A percentile compares a stretch with the other conserved stretches of the same genome.
Evolutionary conservation across 208 protist species (phyloP).

Genomic region (Porcisia deanei): DNA sequence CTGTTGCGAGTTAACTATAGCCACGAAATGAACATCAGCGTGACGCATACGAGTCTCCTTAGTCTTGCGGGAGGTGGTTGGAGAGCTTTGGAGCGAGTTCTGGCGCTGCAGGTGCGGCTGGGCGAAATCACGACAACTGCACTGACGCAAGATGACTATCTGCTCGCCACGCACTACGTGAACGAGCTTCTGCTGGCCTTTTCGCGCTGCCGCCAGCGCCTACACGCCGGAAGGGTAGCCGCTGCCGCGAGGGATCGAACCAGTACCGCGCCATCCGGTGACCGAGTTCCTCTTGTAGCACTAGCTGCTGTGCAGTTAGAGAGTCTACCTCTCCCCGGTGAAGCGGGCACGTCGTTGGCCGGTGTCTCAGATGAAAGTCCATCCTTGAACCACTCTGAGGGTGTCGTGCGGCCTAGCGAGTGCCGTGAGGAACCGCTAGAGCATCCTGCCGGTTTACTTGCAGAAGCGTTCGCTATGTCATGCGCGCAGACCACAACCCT

Average conservation of each 20-base stretch:
- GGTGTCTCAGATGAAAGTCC: neutral
- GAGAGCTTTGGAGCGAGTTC: constrained; percentile 21
- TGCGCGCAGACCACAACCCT: constrained; percentile 3
- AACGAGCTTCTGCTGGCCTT: constrained; percentile 20
- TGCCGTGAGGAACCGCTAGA: neutral
- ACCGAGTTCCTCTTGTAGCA: neutral
- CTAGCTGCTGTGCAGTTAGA: neutral
- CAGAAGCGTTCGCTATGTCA: constrained; percentile 26
- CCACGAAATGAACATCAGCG: constrained; percentile 34
- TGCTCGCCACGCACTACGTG: constrained; percentile 34
- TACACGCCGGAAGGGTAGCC: constrained; percentile 14
- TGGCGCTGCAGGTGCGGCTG: constrained; percentile 26
- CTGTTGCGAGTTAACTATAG: constrained; percentile 41
- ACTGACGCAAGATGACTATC: constrained; percentile 45
- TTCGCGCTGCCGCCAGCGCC: constrained; percentile 26
- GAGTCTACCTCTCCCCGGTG: neutral
- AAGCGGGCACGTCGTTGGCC: neutral
- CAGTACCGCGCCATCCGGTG: neutral
- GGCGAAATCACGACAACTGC: constrained; percentile 37
- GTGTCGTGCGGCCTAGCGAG: neutral
- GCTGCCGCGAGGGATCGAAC: neutral
- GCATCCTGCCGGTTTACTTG: constrained; percentile 4
- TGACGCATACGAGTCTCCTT: constrained; percentile 22
- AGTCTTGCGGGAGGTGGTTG: neutral
- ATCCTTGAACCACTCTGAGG: neutral